Percentiles rank a stretch among this genome's conserved stretches.
These are phyloP conservation scores for Takakia lepidozioides DNA, from an alignment of 225 moss, liverwort and hornwort genomes.

Conservation along the genomic window DNA sequence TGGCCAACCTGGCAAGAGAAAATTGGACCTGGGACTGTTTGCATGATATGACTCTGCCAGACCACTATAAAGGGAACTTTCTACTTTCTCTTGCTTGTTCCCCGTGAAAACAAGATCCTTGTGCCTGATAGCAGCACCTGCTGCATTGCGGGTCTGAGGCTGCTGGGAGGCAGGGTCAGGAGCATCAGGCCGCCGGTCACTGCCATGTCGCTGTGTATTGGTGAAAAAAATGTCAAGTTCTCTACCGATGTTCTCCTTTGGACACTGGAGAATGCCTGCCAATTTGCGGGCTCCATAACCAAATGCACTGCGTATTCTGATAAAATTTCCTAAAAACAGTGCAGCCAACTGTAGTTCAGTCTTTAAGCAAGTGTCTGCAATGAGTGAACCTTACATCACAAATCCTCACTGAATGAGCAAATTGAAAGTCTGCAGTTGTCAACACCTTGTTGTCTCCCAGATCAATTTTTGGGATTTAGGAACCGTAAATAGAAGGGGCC, in stretches of 20 bases:
- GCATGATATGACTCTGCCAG: slow-evolving; percentile 7
- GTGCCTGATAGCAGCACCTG: slow-evolving; percentile 11
- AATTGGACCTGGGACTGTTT: slow-evolving; percentile 1
- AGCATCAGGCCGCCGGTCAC: slow-evolving; percentile 39
- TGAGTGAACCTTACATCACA: no score
- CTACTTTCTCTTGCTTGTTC: slow-evolving; percentile 16
- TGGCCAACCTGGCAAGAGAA: slow-evolving; percentile 6
- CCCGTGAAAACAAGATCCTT: slow-evolving; percentile 18
- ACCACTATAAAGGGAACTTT: neutral
- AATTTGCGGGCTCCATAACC: slow-evolving; percentile 59
- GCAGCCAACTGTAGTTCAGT: neutral
- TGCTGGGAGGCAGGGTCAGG: slow-evolving; percentile 11
- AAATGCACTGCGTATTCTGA: slow-evolving; percentile 60
- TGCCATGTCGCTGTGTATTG: slow-evolving; percentile 35
- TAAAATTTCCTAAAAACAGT: slow-evolving; percentile 52
- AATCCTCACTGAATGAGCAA: no score
- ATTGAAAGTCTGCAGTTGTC: no score
- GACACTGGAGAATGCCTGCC: slow-evolving; percentile 31
- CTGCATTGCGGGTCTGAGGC: slow-evolving; percentile 6
- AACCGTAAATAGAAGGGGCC: no score
- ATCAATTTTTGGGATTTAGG: no score
- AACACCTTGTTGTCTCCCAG: no score
- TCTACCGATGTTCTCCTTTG: slow-evolving; percentile 32
- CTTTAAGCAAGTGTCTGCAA: slow-evolving; percentile 7
- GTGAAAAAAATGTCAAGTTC: slow-evolving; percentile 56